Base-by-base conservation (phyloP, 2,329 filamentous ascomycete species). In the Exophiala alcalophila region DNA sequence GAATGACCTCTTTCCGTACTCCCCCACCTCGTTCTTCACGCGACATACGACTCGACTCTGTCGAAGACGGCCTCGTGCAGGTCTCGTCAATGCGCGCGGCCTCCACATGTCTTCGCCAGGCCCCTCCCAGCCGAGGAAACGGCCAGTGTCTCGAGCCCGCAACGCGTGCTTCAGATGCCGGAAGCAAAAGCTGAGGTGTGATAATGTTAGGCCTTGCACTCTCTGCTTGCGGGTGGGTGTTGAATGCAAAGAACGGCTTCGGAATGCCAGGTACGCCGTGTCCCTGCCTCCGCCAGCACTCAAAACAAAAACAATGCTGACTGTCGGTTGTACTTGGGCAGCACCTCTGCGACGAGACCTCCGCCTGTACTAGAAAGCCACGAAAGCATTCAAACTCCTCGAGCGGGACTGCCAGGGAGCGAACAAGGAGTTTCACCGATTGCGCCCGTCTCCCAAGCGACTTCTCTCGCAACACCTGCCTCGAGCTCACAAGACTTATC, bases 111-210 rank as follows among this genome's bases (percentile, higher is more conserved):
- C 38, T 29, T 21, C 34, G 7, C 16, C 34, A 20, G n/a, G 19
- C 5, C 19, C 21, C 6, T 5, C 21, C 14, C 29, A 24, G 5
- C 27, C 45, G n/a, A 48, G 26, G 30, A 48, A 48, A 31, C 39
- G 46, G 14, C 46, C 40, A 12, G 18, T 40, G 9, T 29, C 48
- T 3, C 31, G 48, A 37, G 48, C 48, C 4, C 31, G 44, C 24
- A 40, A 48, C n/a, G 48, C 48, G 10, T 51, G 48, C 20, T 19
- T 43, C 7, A 33, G 48, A 32, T 51, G 48, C 19, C 28, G 44
- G 21, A 47, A 35, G 31, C 48, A 51, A 32, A 51, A 51, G 36
- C 31, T 51, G 28, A 21, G 42, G 28, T 51, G 48, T 24, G 48
- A 51, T 32, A 43, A 51, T 19, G 30, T 32, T 12, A 19, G 48